Evolutionary conservation across 1,284 basidiomycete species (phyloP).

Genomic region (Papiliotrema nemorosa): DNA sequence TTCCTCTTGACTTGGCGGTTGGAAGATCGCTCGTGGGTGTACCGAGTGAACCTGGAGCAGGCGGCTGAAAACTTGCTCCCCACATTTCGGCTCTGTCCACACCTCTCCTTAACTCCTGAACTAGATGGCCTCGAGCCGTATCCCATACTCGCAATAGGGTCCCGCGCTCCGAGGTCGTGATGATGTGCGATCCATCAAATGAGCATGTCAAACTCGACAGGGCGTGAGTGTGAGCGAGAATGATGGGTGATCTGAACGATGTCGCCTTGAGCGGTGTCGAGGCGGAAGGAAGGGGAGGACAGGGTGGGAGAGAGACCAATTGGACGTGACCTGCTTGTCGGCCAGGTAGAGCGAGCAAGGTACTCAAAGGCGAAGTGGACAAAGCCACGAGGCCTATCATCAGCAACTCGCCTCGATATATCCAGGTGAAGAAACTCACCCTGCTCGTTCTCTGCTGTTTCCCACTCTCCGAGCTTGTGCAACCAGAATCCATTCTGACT

Average conservation of each 20-base stretch:
- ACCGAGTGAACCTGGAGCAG: neutral
- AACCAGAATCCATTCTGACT: conserved; percentile 27
- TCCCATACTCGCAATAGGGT: conserved; percentile 91
- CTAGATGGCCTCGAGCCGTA: conserved; percentile 65
- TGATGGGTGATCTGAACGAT: conserved; percentile 58
- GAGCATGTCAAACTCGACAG: conserved; percentile 74
- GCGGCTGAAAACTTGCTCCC: conserved; percentile 58
- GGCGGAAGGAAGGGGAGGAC: conserved; percentile 56
- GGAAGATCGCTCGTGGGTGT: conserved; percentile 5
- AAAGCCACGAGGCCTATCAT: conserved; percentile 72
- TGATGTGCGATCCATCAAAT: conserved; percentile 71
- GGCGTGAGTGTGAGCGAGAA: conserved; percentile 77
- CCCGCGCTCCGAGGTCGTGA: conserved; percentile 79
- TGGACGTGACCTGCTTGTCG: conserved; percentile 88
- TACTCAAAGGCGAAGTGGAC: conserved; percentile 70
- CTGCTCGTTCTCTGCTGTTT: conserved; percentile 81
- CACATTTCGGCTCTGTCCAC: conserved; percentile 90
- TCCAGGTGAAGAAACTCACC: conserved; percentile 56
- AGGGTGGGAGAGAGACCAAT: conserved; percentile 77
- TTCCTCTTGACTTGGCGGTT: conserved; percentile 2
- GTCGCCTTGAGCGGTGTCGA: conserved; percentile 6
- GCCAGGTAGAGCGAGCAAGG: conserved; percentile 80
- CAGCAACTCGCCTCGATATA: neutral
- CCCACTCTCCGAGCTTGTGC: conserved; percentile 74
- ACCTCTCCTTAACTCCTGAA: conserved; percentile 79